A percentile compares a stretch with the other conserved stretches of the same genome.
Conservation (phyloP, 495 filamentous ascomycete genomes). For the Aspergillus indologenus region DNA sequence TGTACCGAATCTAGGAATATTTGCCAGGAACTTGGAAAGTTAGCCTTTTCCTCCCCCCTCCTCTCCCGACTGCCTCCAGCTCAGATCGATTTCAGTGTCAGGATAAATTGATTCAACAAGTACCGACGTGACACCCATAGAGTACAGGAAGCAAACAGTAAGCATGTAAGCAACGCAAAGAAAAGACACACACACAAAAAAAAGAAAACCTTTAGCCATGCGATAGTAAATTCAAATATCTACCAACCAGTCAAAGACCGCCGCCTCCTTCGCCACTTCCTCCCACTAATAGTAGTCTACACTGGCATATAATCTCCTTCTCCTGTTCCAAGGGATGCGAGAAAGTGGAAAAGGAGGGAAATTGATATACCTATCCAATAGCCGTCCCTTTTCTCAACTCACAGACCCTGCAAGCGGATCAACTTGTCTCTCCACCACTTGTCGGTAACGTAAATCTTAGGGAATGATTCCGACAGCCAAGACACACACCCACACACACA, state of each 20-base stretch:
- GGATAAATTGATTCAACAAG: neutral
- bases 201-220: constrained; percentile 22
- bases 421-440: neutral
- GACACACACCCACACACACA: neutral
- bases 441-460: neutral
- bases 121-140: constrained; percentile 8
- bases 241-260: neutral
- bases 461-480: neutral
- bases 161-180: constrained; percentile 5
- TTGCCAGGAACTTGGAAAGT: too few relatives aligned
- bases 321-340: neutral
- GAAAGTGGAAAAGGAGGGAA: neutral
- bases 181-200: constrained; percentile 8
- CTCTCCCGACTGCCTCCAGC: too few relatives aligned
- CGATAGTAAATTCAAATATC: constrained; percentile 13
- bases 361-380: neutral
- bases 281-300: neutral
- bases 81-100: neutral
- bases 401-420: neutral
- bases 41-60: too few relatives aligned
- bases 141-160: neutral
- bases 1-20: too few relatives aligned
- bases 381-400: neutral
- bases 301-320: neutral
- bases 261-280: neutral